Evolutionary conservation across 306 rosid genomes (phyloP), one percentile per base, ranked within the genome.

Genomic region (Castanospermum australe): DNA sequence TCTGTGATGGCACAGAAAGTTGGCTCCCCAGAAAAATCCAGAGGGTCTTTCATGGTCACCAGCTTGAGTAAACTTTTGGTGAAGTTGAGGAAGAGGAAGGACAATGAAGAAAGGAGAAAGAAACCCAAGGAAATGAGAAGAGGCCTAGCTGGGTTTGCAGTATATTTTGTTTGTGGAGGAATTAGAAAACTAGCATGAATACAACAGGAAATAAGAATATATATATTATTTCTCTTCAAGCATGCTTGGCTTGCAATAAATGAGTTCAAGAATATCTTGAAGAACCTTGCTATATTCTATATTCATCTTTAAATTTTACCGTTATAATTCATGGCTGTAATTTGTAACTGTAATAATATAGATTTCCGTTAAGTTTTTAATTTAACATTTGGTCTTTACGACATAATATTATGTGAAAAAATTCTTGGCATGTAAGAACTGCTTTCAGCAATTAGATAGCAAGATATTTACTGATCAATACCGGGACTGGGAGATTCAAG

Each of bases 81-180:
- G 78, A 39, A 68, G 81, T 69, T 52, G 45, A 69, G 2, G 56
- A 79, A 60, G 45, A 63, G 2, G 14, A 63, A 35, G 25, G 17
- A 25, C 17, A 66, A 45, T 81, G 48, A 54, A 45, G 81, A 68
- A 52, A 75, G 25, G 17, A 72, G 44, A 69, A 76, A 59, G 8
- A 67, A 73, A 33, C 35, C 66, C 33, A 74, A 66, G 12, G 55
- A 52, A 52, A 52, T 10, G 45, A 41, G 8, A 70, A 76, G 70
- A 70, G 41, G 67, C 2, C 0, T 67, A 24, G 42, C 39, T 45
- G 71, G 17, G 20, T 57, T 44, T 67, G 54, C 69, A 4, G 35
- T 22, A 45, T 14, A 24, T 74, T 63, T 81, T 4, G 42, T 81
- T 81, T 59, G 38, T 47, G 77, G 38, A 67, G 11, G 59, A 81